A percentile compares a stretch with the other conserved stretches of the same genome.
These are phyloP conservation scores for Talaromyces marneffei DNA, from an alignment of 2,329 filamentous ascomycete genomes.

Conservation along the genomic window DNA sequence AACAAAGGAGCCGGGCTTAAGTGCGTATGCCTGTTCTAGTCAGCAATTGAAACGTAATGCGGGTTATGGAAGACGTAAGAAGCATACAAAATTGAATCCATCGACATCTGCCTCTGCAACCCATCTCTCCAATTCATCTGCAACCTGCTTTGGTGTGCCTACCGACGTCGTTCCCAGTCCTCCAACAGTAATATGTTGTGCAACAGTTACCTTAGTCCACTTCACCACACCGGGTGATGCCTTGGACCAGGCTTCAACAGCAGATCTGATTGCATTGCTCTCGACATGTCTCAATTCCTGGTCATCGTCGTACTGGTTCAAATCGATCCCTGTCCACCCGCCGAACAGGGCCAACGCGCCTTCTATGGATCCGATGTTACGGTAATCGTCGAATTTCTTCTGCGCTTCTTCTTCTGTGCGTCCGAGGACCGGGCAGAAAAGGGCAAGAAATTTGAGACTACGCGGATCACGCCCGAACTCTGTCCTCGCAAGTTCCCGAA, in stretches of 20 bases:
- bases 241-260: constrained; percentile 47
- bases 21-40: constrained; percentile 50
- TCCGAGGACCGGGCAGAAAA: constrained; percentile 61
- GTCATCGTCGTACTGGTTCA: constrained; percentile 56
- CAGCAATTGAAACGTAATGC: constrained; percentile 1
- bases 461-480: constrained; percentile 52
- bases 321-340: constrained; percentile 67
- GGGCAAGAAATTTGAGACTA: constrained; percentile 62
- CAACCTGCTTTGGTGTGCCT: constrained; percentile 59
- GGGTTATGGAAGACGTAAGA: neutral
- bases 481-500: constrained; percentile 51
- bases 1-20: constrained; percentile 63
- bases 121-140: constrained; percentile 63
- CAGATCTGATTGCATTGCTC: constrained; percentile 54
- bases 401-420: constrained; percentile 60
- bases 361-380: constrained; percentile 57
- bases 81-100: constrained; percentile 65
- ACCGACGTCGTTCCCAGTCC: constrained; percentile 61
- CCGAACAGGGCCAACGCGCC: constrained; percentile 66
- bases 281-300: constrained; percentile 59
- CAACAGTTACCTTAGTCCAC: constrained; percentile 68
- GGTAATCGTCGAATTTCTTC: constrained; percentile 58
- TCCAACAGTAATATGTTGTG: constrained; percentile 61
- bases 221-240: constrained; percentile 56
- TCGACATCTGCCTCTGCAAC: constrained; percentile 64